Evolutionary conservation across 2,329 filamentous ascomycete species (phyloP).

Genomic region (Aspergillus oerlinghausenensis): DNA sequence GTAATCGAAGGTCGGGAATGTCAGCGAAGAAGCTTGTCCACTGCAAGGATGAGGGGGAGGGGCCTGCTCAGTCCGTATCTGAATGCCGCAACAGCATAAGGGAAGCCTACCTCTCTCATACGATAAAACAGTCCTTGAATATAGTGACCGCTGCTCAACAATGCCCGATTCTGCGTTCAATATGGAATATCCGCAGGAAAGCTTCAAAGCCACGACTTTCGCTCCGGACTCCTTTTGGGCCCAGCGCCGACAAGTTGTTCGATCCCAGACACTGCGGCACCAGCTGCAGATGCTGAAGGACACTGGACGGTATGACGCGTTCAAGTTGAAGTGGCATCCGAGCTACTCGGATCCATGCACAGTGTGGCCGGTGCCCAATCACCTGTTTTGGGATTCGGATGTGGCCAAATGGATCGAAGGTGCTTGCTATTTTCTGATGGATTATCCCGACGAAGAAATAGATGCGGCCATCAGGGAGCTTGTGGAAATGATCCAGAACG

Average conservation of each 20-base stretch:
- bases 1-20: not conserved
- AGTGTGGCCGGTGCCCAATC: slow-evolving; percentile 55
- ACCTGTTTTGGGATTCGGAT: slow-evolving; percentile 58
- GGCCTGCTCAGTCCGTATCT: not conserved
- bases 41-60: not conserved
- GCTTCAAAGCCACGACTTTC: slow-evolving; percentile 34
- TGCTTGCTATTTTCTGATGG: slow-evolving; percentile 52
- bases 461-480: slow-evolving; percentile 51
- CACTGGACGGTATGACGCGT: slow-evolving; percentile 56
- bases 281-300: slow-evolving; percentile 52
- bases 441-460: slow-evolving; percentile 42
- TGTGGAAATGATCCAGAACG: slow-evolving; percentile 53
- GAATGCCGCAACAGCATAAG: not conserved
- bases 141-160: not conserved
- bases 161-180: not conserved
- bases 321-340: slow-evolving; percentile 54
- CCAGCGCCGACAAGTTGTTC: slow-evolving; percentile 37
- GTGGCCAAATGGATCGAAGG: slow-evolving; percentile 61
- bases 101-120: not conserved
- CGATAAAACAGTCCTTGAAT: not conserved
- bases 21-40: not conserved
- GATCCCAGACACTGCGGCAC: slow-evolving; percentile 45
- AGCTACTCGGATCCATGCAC: slow-evolving; percentile 48
- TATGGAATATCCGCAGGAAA: slow-evolving; percentile 43
- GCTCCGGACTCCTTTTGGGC: slow-evolving; percentile 29